phyloP scores from a whole-genome alignment of 1,284 basidiomycete genomes.

The Puccinia triticina region DNA sequence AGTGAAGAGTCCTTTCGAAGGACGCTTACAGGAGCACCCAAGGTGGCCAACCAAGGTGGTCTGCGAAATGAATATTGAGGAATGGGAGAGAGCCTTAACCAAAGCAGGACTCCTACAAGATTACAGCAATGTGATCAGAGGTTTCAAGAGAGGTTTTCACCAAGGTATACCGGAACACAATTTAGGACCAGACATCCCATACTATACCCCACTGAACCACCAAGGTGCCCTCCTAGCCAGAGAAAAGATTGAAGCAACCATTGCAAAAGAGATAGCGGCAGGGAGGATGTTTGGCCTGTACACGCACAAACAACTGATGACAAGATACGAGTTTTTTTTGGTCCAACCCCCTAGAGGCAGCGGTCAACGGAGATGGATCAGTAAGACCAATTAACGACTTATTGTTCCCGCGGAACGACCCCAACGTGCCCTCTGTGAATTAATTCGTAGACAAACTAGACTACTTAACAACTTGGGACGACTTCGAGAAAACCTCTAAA shows the following conservation, averaged over 20 bases:
- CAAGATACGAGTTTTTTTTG: not conserved
- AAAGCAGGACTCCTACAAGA: not conserved
- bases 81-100: not conserved
- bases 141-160: not conserved
- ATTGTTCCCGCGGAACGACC: too few species aligned
- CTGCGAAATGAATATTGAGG: constrained; percentile 18
- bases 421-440: too few species aligned
- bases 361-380: too few species aligned
- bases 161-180: constrained; percentile 5
- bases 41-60: too few species aligned
- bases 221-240: not conserved
- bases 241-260: not conserved
- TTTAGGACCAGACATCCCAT: not conserved
- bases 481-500: too few species aligned
- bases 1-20: too few species aligned
- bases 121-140: not conserved
- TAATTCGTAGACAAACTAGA: too few species aligned
- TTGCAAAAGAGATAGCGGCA: not conserved
- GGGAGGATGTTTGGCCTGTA: not conserved
- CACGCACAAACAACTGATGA: not conserved
- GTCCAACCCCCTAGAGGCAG: too few species aligned
- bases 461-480: too few species aligned
- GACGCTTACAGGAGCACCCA: too few species aligned
- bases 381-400: too few species aligned
- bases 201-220: not conserved